Base-by-base conservation (phyloP, 495 filamentous ascomycete genomes). In the Lentithecium fluviatile region DNA sequence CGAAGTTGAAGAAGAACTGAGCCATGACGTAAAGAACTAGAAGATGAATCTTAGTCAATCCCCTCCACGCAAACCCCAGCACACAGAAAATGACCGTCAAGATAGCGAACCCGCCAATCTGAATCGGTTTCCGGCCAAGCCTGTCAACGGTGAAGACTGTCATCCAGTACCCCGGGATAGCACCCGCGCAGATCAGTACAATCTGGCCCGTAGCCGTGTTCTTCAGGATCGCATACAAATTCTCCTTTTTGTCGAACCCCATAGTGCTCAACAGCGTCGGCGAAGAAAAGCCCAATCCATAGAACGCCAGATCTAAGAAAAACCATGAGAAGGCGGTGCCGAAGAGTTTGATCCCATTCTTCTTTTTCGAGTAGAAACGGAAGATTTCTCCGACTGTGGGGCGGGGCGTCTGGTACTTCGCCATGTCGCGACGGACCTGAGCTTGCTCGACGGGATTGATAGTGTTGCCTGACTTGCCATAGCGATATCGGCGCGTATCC, bases 1-100 rank as follows among this genome's bases (percentile, higher is more conserved):
- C 85, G 58, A 83, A 91, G 76, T 93, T 92, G 81, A 93, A 93
- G 77, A 90, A 92, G 77, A 90, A 89, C 64, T 93, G 87, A n/a
- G 85, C 84, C 2, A 94, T 74, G 19, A 93, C 80, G 69, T 93
- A 94, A 56, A 90, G 80, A n/a, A 78, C 85, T 21, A 92, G 78
- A 11, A 91, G 77, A 48, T 76, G 76, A 7, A 37, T 25, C 13
- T 68, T 46, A 17, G 59, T 61, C 19, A 74, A 65, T 11, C 42
- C 38, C 56, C 71, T 20, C 55, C 65, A 74, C 24, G 63, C 65
- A 50, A 73, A 71, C 10, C 70, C 71, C 36, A 66, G 58, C 32
- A 72, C 42, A 50, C 64, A 68, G 65, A 74, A 74, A 17, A 74
- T 49, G 57, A 74, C 49, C 6, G 72, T 74, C 20, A 73, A 55